Evolutionary conservation across 139 green algal species (phyloP).

Genomic region (Tetradesmus lagerheimii): DNA sequence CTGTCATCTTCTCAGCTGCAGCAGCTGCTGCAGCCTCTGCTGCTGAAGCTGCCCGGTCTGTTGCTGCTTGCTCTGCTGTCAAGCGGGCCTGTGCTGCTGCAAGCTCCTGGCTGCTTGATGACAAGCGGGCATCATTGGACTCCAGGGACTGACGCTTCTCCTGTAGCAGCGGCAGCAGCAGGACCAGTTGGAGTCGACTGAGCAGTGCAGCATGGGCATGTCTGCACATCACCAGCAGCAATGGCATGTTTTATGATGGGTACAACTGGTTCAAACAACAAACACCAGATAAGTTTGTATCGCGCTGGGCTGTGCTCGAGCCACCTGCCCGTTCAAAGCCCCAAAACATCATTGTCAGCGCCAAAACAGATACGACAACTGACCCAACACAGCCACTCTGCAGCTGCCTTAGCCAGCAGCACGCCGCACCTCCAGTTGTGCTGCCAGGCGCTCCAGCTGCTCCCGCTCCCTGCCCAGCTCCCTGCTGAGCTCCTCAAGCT

Average conservation of each 20-base stretch:
- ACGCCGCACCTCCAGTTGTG: constrained; percentile 8
- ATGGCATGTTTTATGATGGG: no score
- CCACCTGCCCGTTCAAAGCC: neutral
- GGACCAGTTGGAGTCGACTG: neutral
- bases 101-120: constrained; percentile 14
- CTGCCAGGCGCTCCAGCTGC: constrained; percentile 36
- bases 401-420: no score
- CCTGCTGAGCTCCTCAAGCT: constrained; percentile 35
- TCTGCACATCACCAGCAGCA: neutral
- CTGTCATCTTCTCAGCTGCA: neutral
- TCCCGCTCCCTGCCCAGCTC: constrained; percentile 34
- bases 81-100: constrained; percentile 21
- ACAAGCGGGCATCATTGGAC: neutral
- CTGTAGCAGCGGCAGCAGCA: neutral
- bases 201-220: neutral
- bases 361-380: neutral
- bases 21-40: constrained; percentile 9
- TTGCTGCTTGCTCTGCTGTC: constrained; percentile 10
- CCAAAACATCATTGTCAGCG: no score
- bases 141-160: constrained; percentile 37
- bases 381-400: neutral
- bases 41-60: neutral
- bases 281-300: no score
- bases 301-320: no score
- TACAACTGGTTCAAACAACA: no score